Conservation (phyloP, 2,329 filamentous ascomycete genomes). For the Aspergillus thermomutatus region DNA sequence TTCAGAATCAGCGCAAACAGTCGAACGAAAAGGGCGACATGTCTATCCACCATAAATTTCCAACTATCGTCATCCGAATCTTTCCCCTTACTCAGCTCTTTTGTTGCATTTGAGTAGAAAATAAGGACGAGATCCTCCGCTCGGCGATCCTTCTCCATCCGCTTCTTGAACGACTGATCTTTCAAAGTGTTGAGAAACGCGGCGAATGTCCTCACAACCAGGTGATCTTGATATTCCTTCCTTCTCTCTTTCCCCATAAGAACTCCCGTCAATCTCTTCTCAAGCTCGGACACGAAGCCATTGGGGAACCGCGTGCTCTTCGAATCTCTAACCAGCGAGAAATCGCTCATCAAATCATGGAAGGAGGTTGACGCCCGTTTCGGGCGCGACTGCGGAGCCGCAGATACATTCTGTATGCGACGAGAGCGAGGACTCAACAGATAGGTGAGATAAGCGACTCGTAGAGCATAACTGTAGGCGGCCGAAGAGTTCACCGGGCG, state of each 20-base stretch:
- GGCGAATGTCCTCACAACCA: conserved; percentile 90
- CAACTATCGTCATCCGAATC: conserved; percentile 77
- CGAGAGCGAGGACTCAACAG: conserved; percentile 87
- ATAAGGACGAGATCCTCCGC: conserved; percentile 92
- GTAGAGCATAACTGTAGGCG: conserved; percentile 86
- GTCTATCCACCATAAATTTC: conserved; percentile 89
- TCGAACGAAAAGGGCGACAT: conserved; percentile 90
- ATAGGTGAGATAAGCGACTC: conserved; percentile 87
- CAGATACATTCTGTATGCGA: conserved; percentile 78
- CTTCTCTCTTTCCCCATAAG: conserved; percentile 77
- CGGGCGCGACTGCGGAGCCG: conserved; percentile 55
- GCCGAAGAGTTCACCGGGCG: conserved; percentile 60
- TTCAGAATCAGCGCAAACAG: conserved; percentile 76
- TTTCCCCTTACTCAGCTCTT: conserved; percentile 79
- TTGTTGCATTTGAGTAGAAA: conserved; percentile 92
- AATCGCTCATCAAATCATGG: conserved; percentile 84
- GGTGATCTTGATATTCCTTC: conserved; percentile 85
- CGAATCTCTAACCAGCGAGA: conserved; percentile 63
- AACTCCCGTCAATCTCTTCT: conserved; percentile 77
- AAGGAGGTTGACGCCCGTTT: conserved; percentile 71
- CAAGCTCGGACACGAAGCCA: conserved; percentile 66
- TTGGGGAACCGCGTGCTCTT: conserved; percentile 70
- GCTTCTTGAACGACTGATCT: conserved; percentile 80
- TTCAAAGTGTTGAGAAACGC: conserved; percentile 93
- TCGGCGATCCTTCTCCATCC: conserved; percentile 88